Evolutionary conservation across 805 yeast genomes (phyloP).

Genomic region (Wickerhamomyces strasburgensis): DNA sequence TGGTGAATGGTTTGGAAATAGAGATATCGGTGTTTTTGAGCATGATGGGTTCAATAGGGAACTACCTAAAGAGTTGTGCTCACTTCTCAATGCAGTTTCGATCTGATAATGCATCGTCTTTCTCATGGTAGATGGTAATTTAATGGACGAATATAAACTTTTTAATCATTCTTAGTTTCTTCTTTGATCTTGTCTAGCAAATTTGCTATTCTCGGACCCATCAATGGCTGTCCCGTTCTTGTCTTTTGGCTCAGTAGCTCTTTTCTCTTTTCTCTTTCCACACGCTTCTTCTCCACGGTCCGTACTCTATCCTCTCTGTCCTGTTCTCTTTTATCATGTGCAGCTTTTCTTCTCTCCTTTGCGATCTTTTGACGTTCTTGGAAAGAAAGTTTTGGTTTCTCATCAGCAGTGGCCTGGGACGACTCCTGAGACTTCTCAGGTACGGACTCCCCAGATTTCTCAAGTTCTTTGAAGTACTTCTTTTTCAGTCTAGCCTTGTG

Average conservation of each 20-base stretch:
- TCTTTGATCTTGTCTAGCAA: slow-evolving; percentile 70
- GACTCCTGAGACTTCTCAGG: slow-evolving; percentile 39
- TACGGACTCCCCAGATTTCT: slow-evolving; percentile 58
- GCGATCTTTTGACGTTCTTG: slow-evolving; percentile 32
- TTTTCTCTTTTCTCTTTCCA: slow-evolving; percentile 38
- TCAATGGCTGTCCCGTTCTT: slow-evolving; percentile 75
- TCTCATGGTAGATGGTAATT: too few relatives aligned
- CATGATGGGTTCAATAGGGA: slow-evolving; percentile 7
- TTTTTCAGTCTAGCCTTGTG: slow-evolving; percentile 80
- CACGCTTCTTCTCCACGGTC: slow-evolving; percentile 37
- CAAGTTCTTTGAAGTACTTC: slow-evolving; percentile 72
- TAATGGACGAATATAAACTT: background rate
- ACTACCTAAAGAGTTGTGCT: slow-evolving; percentile 6
- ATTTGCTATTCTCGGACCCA: slow-evolving; percentile 83
- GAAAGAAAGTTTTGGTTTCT: too few relatives aligned
- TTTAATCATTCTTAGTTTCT: background rate
- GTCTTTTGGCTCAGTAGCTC: slow-evolving; percentile 51
- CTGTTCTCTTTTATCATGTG: slow-evolving; percentile 28
- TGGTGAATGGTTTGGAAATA: slow-evolving; percentile 13
- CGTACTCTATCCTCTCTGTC: slow-evolving; percentile 37
- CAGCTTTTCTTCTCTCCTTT: slow-evolving; percentile 31
- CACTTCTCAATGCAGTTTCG: slow-evolving; percentile 10
- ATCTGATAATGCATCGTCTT: slow-evolving; percentile 1
- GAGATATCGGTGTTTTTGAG: slow-evolving; percentile 16
- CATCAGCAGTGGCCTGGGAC: too few relatives aligned